Conservation (phyloP, 2,329 filamentous ascomycete genomes). For the Neofusicoccum laricinum region DNA sequence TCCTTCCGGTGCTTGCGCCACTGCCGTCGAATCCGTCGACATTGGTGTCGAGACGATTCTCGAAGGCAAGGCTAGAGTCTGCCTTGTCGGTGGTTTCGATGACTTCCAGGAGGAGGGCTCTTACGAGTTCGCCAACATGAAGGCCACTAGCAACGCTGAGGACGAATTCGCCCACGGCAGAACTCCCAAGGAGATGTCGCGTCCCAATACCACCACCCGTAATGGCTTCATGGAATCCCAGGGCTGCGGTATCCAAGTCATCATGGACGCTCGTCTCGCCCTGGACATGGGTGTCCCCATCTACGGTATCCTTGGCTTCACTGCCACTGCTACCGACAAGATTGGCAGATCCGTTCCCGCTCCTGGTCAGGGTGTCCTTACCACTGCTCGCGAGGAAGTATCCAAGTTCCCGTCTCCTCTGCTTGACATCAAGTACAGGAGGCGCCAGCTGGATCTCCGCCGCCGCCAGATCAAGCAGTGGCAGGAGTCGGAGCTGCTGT, state of each 20-base stretch:
- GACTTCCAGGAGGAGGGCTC: slow-evolving; percentile 99
- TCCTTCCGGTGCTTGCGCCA: slow-evolving; percentile 94
- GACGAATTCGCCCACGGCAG: slow-evolving; percentile 95
- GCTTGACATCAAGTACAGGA: slow-evolving; percentile 95
- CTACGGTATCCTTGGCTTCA: slow-evolving; percentile 89
- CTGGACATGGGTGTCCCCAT: slow-evolving; percentile 99
- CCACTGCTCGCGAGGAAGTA: slow-evolving; percentile 84
- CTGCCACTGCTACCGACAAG: slow-evolving; percentile 96
- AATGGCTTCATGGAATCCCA: slow-evolving; percentile 99
- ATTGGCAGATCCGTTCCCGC: slow-evolving; percentile 96
- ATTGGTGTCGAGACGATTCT: slow-evolving; percentile 98
- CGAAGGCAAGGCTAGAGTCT: slow-evolving; percentile 95
- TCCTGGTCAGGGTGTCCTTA: slow-evolving; percentile 94
- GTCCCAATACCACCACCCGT: slow-evolving; percentile 92
- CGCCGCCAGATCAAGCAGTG: slow-evolving; percentile 93
- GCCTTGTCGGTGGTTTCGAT: slow-evolving; percentile 97
- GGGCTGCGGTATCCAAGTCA: slow-evolving; percentile 95
- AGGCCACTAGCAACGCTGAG: slow-evolving; percentile 95
- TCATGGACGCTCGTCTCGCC: slow-evolving; percentile 95
- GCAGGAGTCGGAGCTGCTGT: slow-evolving; percentile 93
- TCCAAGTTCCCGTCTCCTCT: slow-evolving; percentile 94
- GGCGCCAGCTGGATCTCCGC: slow-evolving; percentile 88
- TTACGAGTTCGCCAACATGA: slow-evolving; percentile 99
- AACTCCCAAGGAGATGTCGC: slow-evolving; percentile 95
- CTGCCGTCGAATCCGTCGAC: slow-evolving; percentile 93